phyloP scores from a whole-genome alignment of 257 asterid species.

The Petrea volubilis region DNA sequence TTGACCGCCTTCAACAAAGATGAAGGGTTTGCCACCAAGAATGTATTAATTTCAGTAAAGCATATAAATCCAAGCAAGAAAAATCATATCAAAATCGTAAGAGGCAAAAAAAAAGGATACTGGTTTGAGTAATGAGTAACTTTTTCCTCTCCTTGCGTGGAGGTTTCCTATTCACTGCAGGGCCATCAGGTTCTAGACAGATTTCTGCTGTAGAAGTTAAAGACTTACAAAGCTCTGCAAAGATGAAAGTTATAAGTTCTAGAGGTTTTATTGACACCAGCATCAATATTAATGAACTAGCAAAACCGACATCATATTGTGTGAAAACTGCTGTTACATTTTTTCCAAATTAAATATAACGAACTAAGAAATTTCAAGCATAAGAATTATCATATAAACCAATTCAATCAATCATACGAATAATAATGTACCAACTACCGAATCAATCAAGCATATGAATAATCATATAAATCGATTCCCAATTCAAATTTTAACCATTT shows the following conservation, averaged over 20 bases:
- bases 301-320: background rate
- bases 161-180: conserved; percentile 58
- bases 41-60: conserved; percentile 4
- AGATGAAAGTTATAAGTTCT: conserved; percentile 6
- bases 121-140: conserved; percentile 43
- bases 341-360: conserved; percentile 11
- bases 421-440: background rate
- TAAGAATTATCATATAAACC: too few species aligned
- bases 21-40: background rate
- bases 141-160: conserved; percentile 77
- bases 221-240: conserved; percentile 75
- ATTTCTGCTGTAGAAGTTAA: conserved; percentile 38
- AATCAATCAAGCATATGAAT: too few species aligned
- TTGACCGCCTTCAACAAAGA: background rate
- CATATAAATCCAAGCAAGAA: conserved; percentile 7
- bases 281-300: conserved; percentile 1
- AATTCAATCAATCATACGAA: background rate
- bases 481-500: background rate
- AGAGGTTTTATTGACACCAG: conserved; percentile 3
- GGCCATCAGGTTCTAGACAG: conserved; percentile 48
- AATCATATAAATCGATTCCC: too few species aligned
- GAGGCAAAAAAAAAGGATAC: conserved; percentile 65
- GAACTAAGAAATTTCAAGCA: conserved; percentile 11
- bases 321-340: background rate
- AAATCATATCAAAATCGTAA: background rate